Conservation (phyloP, 164 flowering plant species). For the Stephania cephalantha region DNA sequence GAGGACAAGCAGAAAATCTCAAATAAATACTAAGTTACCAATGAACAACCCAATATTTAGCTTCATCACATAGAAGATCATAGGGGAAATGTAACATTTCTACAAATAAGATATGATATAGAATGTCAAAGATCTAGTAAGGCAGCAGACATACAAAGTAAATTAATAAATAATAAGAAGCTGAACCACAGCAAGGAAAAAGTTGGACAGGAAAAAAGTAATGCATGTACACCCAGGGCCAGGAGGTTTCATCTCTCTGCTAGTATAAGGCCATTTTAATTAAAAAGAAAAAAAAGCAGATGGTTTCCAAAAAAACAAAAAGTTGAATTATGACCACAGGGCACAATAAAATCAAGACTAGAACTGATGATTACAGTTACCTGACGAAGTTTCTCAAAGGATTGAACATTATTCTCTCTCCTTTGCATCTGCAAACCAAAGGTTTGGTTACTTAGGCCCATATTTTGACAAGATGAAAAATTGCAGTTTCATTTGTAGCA, state of each 20-base stretch:
- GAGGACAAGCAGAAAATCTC: background rate
- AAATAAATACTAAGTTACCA: too few relatives aligned
- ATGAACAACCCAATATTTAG: background rate
- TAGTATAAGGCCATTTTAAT: background rate
- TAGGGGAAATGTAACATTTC: background rate
- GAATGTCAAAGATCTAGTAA: background rate
- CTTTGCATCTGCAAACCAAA: slow-evolving; percentile 75
- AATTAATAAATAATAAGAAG: background rate
- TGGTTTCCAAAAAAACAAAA: background rate
- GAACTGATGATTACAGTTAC: slow-evolving; percentile 27
- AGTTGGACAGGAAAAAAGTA: background rate
- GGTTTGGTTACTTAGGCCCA: background rate
- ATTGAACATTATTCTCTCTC: slow-evolving; percentile 98
- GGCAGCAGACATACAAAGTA: background rate
- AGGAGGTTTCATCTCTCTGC: background rate
- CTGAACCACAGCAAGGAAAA: background rate
- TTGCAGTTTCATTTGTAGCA: background rate
- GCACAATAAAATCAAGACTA: background rate
- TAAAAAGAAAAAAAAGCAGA: background rate
- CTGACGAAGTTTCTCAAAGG: slow-evolving; percentile 99
- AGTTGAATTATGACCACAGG: background rate
- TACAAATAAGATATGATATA: background rate
- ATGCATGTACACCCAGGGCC: background rate
- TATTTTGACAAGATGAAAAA: background rate
- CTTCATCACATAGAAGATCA: background rate